Base-by-base conservation (phyloP, 2,329 filamentous ascomycete species). In the Alternaria sp. region DNA sequence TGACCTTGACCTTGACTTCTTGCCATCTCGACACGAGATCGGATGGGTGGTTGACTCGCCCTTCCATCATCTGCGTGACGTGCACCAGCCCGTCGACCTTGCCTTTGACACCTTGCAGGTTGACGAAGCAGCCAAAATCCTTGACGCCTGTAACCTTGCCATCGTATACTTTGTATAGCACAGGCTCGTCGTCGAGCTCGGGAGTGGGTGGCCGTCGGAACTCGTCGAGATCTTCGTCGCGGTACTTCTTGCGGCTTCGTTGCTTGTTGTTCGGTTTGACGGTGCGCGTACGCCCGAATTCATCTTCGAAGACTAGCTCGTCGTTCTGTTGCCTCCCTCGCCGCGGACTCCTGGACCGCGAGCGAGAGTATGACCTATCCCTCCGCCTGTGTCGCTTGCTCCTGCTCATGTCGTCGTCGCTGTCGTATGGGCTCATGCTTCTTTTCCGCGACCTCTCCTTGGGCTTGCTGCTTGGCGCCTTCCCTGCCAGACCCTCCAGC, bases 111-210 rank as follows among this genome's bases (percentile, higher is more conserved):
- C 93, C 91, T 67, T 90, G 87, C n/a, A 99, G 78, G 69, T 96
- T 97, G 59, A 98, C 93, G 78, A 99, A 99, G 0, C 90, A 93
- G 11, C 95, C 95, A 80, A 98, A 99, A 63, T 97, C 93, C 73
- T 97, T 98, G 55, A 99, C 85, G 0, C 94, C 93, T 0, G 93
- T 97, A 14, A 98, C 92, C 72, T 90, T 89, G 1, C 95, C 95
- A 64, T 93, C 87, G 73, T 99, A 99, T 2, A 97, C 82, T 76
- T 99, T 99, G 83, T 90, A 89, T 7, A 96, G 80, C 34, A 94
- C 83, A 0, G 95, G 93, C 43, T 86, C 80, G 54, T 97, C 91
- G 78, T 99, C 95, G 10, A 97, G 76, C 70, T 97, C 92, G 2
- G 85, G 86, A 2, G 87, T 86, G 0, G 92, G 91, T 0, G 88